Evolutionary conservation across 139 green algal genomes (phyloP), one percentile per base, ranked within the genome.

Genomic region (Eudorina sp.): DNA sequence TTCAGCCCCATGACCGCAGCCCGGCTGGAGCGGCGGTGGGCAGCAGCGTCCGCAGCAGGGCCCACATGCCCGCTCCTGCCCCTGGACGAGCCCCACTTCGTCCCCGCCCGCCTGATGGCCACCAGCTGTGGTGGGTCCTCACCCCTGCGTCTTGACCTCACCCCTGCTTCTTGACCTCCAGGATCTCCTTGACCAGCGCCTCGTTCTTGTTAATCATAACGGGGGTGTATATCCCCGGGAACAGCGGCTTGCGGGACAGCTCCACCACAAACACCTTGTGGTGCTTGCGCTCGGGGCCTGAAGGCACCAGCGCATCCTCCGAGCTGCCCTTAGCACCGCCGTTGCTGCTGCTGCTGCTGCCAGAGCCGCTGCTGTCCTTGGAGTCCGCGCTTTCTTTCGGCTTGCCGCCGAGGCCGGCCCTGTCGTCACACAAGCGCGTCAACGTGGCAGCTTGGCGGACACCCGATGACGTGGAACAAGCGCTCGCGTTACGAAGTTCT

Each of bases 161-260:
- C 95, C 94, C 94, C 48, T 90, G 84, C 41, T 91, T 91, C 62
- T 96, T 94, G 53, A 96, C 88, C 38, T 98, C 95, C 60, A 95
- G 66, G 36, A 99, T 90, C 85, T 98, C 96, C 77, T 96, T 95
- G 31, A 98, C 94, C 21, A 99, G 90, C 84, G 93, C 92, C 72
- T 95, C 93, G 88, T 98, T 95, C 74, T 93, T 93, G 27, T 40
- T 88, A 16, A 98, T 88, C 14, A 91, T 93, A 14, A 99, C 96
- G 6, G 96, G 96, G 58, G 97, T 96, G 85, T 98, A 95, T 36
- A 96, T 96, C 27, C 96, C 96, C 0, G 96, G 96, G 73, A 98
- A 97, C 76, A 99, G 92, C 1, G 96, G 96, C 69, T 95, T 94
- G 68, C 95, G 90, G 1, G 83, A 68, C 46, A 98, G 89, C 53